phyloP scores from a whole-genome alignment of 2,329 filamentous ascomycete species.

The Sporothrix variecibatus region DNA sequence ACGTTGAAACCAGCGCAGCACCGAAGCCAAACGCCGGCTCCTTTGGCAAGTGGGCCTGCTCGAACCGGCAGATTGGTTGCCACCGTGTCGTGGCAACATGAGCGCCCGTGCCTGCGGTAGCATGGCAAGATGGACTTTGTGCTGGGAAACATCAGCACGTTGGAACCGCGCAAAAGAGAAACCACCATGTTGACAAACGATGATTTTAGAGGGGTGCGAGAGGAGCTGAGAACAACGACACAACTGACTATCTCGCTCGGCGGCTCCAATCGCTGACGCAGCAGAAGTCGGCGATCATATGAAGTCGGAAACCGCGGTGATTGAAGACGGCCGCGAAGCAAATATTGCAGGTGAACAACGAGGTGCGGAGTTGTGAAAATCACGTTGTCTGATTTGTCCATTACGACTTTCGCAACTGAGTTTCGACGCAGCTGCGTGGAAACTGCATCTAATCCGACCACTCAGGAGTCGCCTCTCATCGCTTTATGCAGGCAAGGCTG shows the following conservation, averaged over 20 bases:
- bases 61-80: neutral
- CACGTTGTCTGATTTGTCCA: neutral
- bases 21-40: neutral
- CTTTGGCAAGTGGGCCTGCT: neutral
- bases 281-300: neutral
- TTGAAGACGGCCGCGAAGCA: neutral
- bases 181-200: neutral
- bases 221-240: neutral
- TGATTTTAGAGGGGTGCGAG: neutral
- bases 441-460: conserved; percentile 5
- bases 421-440: conserved; percentile 25
- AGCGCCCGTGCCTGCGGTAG: neutral
- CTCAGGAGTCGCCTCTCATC: neutral
- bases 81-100: neutral
- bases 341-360: neutral
- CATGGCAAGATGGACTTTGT: neutral
- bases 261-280: neutral
- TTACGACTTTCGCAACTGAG: neutral
- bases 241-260: neutral
- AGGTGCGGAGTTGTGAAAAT: neutral
- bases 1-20: neutral
- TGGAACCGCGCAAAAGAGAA: neutral
- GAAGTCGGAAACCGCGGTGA: neutral
- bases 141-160: neutral
- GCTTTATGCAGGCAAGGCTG: conserved; percentile 25